These are phyloP conservation scores for Candida bentonensis DNA, from an alignment of 805 yeast species.

Conservation along the genomic window DNA sequence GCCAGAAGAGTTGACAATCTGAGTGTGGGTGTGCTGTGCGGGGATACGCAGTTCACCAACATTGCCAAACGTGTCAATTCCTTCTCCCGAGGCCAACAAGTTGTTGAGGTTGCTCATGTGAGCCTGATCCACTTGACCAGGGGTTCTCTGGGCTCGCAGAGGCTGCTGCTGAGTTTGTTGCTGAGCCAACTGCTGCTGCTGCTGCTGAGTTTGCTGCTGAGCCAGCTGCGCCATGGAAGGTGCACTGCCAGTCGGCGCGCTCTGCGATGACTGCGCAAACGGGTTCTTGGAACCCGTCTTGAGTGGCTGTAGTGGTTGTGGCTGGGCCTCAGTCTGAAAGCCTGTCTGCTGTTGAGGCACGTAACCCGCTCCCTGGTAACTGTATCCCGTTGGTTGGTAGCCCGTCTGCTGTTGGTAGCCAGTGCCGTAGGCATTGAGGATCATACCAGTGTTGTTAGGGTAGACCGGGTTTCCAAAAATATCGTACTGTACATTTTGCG, in stretches of 20 bases:
- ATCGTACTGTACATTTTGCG: conserved; percentile 26
- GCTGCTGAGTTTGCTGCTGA: conserved; percentile 15
- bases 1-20: conserved; percentile 78
- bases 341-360: conserved; percentile 8
- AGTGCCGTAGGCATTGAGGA: conserved; percentile 30
- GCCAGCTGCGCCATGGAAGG: conserved; percentile 12
- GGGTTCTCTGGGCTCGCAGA: conserved; percentile 30
- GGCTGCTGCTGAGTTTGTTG: conserved; percentile 10
- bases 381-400: conserved; percentile 8
- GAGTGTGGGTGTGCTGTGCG: conserved; percentile 78
- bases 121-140: conserved; percentile 39
- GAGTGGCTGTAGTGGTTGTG: conserved; percentile 34
- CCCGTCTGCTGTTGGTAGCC: conserved; percentile 8
- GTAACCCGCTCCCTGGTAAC: conserved; percentile 1
- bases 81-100: conserved; percentile 74
- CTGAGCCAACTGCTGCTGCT: conserved; percentile 13
- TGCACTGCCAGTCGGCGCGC: conserved; percentile 3
- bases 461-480: conserved; percentile 57
- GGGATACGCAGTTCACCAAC: conserved; percentile 76
- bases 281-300: conserved; percentile 71
- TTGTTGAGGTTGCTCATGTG: conserved; percentile 58
- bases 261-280: conserved; percentile 32
- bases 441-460: conserved; percentile 24
- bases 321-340: conserved; percentile 14
- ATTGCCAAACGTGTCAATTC: conserved; percentile 87